Evolutionary conservation across 805 yeast genomes (phyloP).

Genomic region (Candida vartiovaarae): DNA sequence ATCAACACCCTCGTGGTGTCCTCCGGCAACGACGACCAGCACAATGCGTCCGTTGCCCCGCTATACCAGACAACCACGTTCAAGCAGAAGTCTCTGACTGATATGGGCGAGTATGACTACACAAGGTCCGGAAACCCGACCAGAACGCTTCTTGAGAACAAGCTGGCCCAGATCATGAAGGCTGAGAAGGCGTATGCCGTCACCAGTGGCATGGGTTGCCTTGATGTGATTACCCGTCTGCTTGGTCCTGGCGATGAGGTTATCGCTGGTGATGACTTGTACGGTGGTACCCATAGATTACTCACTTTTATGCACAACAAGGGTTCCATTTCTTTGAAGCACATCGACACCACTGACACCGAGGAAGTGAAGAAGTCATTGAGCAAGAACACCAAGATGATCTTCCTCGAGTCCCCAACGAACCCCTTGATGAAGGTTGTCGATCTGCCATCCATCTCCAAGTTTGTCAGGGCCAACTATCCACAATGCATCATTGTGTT

Average conservation of each 20-base stretch:
- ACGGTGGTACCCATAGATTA: conserved; percentile 89
- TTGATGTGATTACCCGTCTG: conserved; percentile 75
- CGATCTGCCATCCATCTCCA: conserved; percentile 64
- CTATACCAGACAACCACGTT: conserved; percentile 93
- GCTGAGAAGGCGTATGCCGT: conserved; percentile 78
- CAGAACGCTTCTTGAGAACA: conserved; percentile 70
- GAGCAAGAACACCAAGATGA: conserved; percentile 56
- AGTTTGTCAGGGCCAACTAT: conserved; percentile 56
- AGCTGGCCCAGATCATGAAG: conserved; percentile 69
- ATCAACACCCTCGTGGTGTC: conserved; percentile 14
- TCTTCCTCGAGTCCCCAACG: conserved; percentile 87
- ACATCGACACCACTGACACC: conserved; percentile 75
- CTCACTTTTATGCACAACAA: conserved; percentile 62
- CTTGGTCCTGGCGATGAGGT: conserved; percentile 82
- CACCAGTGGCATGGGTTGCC: conserved; percentile 87
- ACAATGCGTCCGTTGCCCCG: conserved; percentile 80
- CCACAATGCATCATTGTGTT: conserved; percentile 73
- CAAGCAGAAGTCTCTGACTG: conserved; percentile 64
- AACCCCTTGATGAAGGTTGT: conserved; percentile 87
- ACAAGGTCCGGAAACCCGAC: conserved; percentile 95
- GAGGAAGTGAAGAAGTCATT: conserved; percentile 53
- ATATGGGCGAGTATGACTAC: conserved; percentile 79
- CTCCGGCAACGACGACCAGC: conserved; percentile 47
- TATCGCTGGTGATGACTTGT: conserved; percentile 89
- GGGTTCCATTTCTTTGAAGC: conserved; percentile 59